These are phyloP conservation scores for Xylariaceae sp. DNA, from an alignment of 2,329 filamentous ascomycete species.

Conservation along the genomic window DNA sequence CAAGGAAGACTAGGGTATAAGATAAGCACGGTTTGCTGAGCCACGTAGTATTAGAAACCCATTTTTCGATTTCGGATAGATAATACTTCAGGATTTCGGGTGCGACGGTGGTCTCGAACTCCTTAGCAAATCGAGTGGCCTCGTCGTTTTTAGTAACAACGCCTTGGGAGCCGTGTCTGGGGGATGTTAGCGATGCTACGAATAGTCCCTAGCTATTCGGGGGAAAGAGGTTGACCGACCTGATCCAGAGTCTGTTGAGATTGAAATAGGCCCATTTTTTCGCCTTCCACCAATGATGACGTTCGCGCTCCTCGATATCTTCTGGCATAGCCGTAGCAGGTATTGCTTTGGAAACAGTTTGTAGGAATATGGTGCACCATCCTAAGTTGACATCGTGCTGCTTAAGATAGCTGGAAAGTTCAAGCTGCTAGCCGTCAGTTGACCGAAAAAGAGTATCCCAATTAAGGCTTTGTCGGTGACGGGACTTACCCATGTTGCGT, in stretches of 20 bases:
- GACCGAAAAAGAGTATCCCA: conserved; percentile 2
- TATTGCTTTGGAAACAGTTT: conserved; percentile 78
- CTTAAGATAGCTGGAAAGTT: conserved; percentile 72
- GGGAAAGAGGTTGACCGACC: conserved; percentile 44
- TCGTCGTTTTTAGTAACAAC: conserved; percentile 72
- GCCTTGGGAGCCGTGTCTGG: conserved; percentile 74
- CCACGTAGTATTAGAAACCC: conserved; percentile 93
- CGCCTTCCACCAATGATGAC: conserved; percentile 98
- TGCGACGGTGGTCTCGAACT: conserved; percentile 84
- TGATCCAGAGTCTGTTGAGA: conserved; percentile 88
- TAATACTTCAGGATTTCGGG: conserved; percentile 96
- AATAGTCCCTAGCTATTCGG: not conserved
- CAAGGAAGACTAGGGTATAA: conserved; percentile 89
- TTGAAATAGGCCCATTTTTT: conserved; percentile 99
- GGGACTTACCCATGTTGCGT: conserved; percentile 81
- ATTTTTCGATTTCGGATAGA: conserved; percentile 90
- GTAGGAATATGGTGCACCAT: conserved; percentile 94
- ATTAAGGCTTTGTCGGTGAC: not conserved
- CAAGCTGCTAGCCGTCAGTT: conserved; percentile 57
- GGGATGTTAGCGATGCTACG: conserved; percentile 24
- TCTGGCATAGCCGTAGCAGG: conserved; percentile 75
- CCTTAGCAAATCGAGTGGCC: conserved; percentile 77
- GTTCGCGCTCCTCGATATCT: conserved; percentile 76
- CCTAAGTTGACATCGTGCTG: conserved; percentile 79
- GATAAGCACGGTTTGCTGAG: conserved; percentile 90